Evolutionary conservation across 78 protist genomes (phyloP).

Genomic region (Capsaspora owczarzaki): DNA sequence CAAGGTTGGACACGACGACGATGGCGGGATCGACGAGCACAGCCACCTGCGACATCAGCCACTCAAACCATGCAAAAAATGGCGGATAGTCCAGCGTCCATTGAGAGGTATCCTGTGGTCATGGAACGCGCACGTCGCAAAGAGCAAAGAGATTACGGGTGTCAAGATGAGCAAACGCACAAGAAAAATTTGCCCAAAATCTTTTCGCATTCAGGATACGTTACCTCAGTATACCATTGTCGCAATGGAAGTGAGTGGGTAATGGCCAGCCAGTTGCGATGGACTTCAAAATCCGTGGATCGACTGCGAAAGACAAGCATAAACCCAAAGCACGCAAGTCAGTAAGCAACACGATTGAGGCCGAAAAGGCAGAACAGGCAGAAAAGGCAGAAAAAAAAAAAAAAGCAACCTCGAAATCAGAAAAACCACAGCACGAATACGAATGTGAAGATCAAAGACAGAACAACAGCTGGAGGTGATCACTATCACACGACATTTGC

Average conservation of each 20-base stretch:
- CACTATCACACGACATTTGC: background rate
- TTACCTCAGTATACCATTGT: constrained; percentile 73
- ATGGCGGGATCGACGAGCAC: constrained; percentile 50
- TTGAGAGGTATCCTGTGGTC: constrained; percentile 45
- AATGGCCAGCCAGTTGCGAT: constrained; percentile 95
- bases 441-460: background rate
- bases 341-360: too few relatives aligned
- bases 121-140: too few relatives aligned
- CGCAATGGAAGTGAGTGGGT: constrained; percentile 73
- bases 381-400: background rate
- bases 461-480: background rate
- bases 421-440: background rate
- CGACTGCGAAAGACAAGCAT: background rate
- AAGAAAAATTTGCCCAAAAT: too few relatives aligned
- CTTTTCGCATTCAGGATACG: too few relatives aligned
- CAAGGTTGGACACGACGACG: constrained; percentile 30
- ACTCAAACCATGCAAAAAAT: constrained; percentile 90
- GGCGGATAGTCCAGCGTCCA: constrained; percentile 98
- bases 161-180: background rate
- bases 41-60: constrained; percentile 48
- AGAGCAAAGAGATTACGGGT: background rate
- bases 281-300: constrained; percentile 86
- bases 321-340: too few relatives aligned
- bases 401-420: background rate
- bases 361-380: too few relatives aligned